Evolutionary conservation across 1,284 basidiomycete species (phyloP).

Genomic region (Hymenochaete sp.): DNA sequence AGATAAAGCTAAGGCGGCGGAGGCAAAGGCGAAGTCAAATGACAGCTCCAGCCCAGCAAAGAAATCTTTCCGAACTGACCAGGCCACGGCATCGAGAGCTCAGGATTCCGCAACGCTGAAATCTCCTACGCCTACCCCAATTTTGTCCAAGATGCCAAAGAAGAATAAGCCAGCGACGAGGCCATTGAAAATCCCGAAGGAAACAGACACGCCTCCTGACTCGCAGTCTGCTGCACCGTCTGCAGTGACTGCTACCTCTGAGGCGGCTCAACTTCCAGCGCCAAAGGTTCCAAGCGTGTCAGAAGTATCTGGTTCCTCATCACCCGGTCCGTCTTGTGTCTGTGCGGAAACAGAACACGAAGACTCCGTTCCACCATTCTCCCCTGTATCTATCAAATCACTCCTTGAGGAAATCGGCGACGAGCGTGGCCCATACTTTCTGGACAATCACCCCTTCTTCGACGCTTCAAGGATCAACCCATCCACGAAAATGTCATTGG

Average conservation of each 20-base stretch:
- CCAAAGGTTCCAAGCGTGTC: conserved; percentile 23
- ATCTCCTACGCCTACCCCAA: conserved; percentile 45
- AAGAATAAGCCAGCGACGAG: conserved; percentile 63
- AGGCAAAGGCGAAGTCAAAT: conserved; percentile 25
- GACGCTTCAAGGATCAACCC: conserved; percentile 60
- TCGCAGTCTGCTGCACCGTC: conserved; percentile 37
- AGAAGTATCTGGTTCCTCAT: conserved; percentile 6
- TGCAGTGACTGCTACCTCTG: conserved; percentile 32
- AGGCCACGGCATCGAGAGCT: conserved; percentile 21
- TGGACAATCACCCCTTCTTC: conserved; percentile 65
- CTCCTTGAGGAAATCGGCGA: conserved; percentile 56
- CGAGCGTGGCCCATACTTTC: conserved; percentile 51
- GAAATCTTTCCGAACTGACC: conserved; percentile 20
- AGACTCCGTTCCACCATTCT: conserved; percentile 32
- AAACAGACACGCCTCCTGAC: conserved; percentile 41
- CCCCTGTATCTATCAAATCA: conserved; percentile 47
- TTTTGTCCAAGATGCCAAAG: conserved; percentile 72
- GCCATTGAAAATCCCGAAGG: conserved; percentile 49
- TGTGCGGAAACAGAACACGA: conserved; percentile 31
- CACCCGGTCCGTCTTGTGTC: too few species aligned
- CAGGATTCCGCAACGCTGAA: conserved; percentile 18
- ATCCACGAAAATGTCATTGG: conserved; percentile 63
- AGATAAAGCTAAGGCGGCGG: conserved; percentile 30
- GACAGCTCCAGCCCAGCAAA: too few species aligned
- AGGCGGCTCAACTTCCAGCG: conserved; percentile 32